Evolutionary conservation across 106 monocot genomes (phyloP).

Genomic region (Ottelia alismoides): DNA sequence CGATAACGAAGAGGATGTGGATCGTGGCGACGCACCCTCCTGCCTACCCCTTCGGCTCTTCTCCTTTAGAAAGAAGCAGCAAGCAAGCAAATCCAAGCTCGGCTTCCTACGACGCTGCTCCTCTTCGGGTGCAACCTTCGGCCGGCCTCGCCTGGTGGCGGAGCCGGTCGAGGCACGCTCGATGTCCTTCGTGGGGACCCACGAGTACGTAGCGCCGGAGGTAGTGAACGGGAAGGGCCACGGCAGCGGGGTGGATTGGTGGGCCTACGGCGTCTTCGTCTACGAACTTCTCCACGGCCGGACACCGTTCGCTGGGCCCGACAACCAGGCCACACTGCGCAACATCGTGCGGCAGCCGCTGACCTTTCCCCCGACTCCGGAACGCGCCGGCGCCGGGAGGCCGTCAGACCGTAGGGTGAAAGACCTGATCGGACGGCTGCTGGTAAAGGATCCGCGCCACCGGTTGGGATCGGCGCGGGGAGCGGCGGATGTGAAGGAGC

Average conservation of each 20-base stretch:
- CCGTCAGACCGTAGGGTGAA: slow-evolving; percentile 13
- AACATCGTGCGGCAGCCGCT: slow-evolving; percentile 47
- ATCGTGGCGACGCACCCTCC: no score
- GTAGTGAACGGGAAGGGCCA: slow-evolving; percentile 49
- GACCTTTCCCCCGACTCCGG: slow-evolving; percentile 22
- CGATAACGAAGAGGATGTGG: no score
- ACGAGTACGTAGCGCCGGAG: slow-evolving; percentile 91
- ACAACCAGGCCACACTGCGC: slow-evolving; percentile 44
- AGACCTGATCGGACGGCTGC: slow-evolving; percentile 40
- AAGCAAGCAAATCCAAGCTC: no score
- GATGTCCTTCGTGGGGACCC: slow-evolving; percentile 78
- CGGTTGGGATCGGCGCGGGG: slow-evolving; percentile 40
- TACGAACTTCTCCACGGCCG: slow-evolving; percentile 71
- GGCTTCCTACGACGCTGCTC: no score
- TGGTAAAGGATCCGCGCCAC: slow-evolving; percentile 40
- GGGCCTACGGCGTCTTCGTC: slow-evolving; percentile 79
- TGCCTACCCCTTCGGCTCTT: no score
- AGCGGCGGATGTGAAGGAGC: slow-evolving; percentile 66
- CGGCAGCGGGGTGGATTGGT: slow-evolving; percentile 83
- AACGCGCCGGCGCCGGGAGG: no score
- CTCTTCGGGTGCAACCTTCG: no score
- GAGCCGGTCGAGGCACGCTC: slow-evolving; percentile 70
- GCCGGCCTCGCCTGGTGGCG: slow-evolving; percentile 42
- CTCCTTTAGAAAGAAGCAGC: no score
- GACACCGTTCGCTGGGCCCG: slow-evolving; percentile 60